Percentiles rank a stretch among this genome's conserved stretches.
These are phyloP conservation scores for Rhodotorula sphaerocarpa DNA, from an alignment of 768 basidiomycete genomes.

Conservation along the genomic window DNA sequence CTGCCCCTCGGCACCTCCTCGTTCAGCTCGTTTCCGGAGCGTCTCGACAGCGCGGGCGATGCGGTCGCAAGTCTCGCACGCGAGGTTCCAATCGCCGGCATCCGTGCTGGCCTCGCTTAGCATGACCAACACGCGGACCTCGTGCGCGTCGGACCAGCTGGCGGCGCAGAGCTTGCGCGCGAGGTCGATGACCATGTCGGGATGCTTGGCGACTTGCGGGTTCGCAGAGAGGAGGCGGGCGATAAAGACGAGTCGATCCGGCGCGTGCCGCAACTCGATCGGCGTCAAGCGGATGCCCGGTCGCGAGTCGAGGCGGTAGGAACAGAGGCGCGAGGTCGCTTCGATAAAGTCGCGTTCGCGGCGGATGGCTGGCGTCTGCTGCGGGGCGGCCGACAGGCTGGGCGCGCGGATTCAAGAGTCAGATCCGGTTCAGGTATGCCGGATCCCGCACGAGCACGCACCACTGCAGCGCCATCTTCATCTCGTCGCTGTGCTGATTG, in stretches of 20 bases:
- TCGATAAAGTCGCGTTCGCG: conserved; percentile 88
- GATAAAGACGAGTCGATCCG: conserved; percentile 78
- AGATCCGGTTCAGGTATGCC: background rate
- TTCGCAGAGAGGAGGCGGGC: conserved; percentile 77
- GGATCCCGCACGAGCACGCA: conserved; percentile 43
- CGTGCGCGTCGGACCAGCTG: conserved; percentile 56
- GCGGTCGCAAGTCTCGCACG: conserved; percentile 60
- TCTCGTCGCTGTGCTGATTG: conserved; percentile 84
- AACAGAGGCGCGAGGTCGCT: conserved; percentile 88
- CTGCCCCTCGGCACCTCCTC: conserved; percentile 43
- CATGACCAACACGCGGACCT: conserved; percentile 80
- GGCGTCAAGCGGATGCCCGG: conserved; percentile 74
- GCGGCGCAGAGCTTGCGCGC: conserved; percentile 76
- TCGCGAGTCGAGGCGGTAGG: conserved; percentile 70
- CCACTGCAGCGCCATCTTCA: conserved; percentile 97
- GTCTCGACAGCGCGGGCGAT: conserved; percentile 54
- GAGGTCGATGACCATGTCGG: conserved; percentile 83
- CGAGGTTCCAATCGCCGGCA: conserved; percentile 66
- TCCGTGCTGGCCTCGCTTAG: conserved; percentile 77
- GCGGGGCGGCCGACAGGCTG: conserved; percentile 67
- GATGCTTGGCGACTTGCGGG: conserved; percentile 78
- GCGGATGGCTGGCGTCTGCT: conserved; percentile 53
- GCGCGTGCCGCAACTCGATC: conserved; percentile 84
- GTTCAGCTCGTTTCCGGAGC: conserved; percentile 7
- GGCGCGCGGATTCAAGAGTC: background rate